Evolutionary conservation across 1,139 yeast genomes (phyloP), one percentile per base, ranked within the genome.

Genomic region (Maudiozyma humilis): DNA sequence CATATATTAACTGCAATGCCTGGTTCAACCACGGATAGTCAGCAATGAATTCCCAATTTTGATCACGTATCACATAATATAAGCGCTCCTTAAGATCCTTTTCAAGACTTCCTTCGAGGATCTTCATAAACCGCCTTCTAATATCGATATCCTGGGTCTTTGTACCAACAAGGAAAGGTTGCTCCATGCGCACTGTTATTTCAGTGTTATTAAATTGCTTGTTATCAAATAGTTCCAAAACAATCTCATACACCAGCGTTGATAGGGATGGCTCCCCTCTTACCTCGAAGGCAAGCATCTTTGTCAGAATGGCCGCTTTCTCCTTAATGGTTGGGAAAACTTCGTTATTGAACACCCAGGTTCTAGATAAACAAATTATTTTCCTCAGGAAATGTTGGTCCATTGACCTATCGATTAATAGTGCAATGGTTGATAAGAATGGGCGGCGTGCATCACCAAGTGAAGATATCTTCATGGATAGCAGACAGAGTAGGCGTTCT

Each of bases 1-100:
- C 95, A 58, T 83, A 85, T 12, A 93, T 67, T 36, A 93, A 66
- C 60, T 91, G 97, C 33, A 87, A 69, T 0, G 95, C 98, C 63
- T 91, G 98, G 60, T 88, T 87, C 49, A 89, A 68, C 98, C 98
- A 93, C 41, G 89, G 88, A 56, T 84, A 84, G 52, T 89, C 97
- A 0, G 95, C 91, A 41, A 93, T 70, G 55, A 76, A 83, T 61
- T 93, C 98, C 99, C 99, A 93, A 58, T 87, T 91, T 61, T 93
- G 98, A 54, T 91, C 96, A 33, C 91, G 73, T 30, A 93, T 75
- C 8, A 91, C 81, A 56, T 91, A 93, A 53, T 82, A 81, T 36
- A 93, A 68, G 48, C 98, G 73, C 60, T 86, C 88, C 53, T 78
- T 76, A 19, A 88, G 74, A 53, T 85, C 91, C 43, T 71, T 75